A percentile compares a stretch with the other conserved stretches of the same genome.
Evolutionary conservation across 75 land plant genomes (phyloP).

Genomic region (Adiantum capillusveneris): DNA sequence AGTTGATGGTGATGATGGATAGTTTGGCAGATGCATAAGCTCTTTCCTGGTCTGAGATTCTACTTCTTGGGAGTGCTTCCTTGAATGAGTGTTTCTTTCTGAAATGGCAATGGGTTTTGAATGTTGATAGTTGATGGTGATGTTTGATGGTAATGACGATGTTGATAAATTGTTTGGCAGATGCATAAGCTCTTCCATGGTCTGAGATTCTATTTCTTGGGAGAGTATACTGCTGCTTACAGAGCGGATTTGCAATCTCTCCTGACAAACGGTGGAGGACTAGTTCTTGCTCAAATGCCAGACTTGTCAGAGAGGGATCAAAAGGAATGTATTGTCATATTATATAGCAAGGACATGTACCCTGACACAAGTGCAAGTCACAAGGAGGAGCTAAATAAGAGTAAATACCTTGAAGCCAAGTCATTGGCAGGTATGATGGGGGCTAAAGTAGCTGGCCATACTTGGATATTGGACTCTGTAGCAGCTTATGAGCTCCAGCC

Average conservation of each 20-base stretch:
- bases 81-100: no score
- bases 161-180: slow-evolving; percentile 20
- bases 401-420: slow-evolving; percentile 35
- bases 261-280: slow-evolving; percentile 48
- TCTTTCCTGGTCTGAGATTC: slow-evolving; percentile 51
- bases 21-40: slow-evolving; percentile 42
- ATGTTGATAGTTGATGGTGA: no score
- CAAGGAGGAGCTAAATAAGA: slow-evolving; percentile 5
- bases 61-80: slow-evolving; percentile 46
- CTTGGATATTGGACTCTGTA: slow-evolving; percentile 55
- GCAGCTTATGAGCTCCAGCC: slow-evolving; percentile 44
- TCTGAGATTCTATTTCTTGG: slow-evolving; percentile 48
- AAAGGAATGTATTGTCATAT: neutral
- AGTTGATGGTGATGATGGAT: no score
- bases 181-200: slow-evolving; percentile 50
- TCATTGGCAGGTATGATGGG: slow-evolving; percentile 22
- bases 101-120: no score
- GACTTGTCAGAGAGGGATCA: neutral
- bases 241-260: slow-evolving; percentile 51
- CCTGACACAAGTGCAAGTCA: neutral
- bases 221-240: slow-evolving; percentile 34
- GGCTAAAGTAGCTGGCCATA: slow-evolving; percentile 32
- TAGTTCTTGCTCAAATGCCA: slow-evolving; percentile 22
- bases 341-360: slow-evolving; percentile 12
- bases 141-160: neutral